Conservation (phyloP, 2,329 filamentous ascomycete species). For the Exophiala alcalophila region DNA sequence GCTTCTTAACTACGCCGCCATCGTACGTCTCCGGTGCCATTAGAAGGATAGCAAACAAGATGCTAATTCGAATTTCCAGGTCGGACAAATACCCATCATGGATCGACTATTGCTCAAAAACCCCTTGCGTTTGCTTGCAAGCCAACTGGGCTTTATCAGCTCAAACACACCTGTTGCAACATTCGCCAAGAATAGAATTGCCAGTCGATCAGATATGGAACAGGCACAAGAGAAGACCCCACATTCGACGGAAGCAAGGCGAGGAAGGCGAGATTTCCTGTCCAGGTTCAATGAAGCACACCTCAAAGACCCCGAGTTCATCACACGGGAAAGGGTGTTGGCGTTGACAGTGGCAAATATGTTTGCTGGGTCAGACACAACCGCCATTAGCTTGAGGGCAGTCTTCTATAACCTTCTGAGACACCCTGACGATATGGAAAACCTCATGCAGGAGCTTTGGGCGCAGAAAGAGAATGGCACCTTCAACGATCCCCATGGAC, state of each 20-base stretch:
- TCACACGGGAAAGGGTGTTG: constrained; percentile 15
- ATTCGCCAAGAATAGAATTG: constrained; percentile 17
- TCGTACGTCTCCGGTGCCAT: constrained; percentile 11
- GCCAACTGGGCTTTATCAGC: constrained; percentile 14
- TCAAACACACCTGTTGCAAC: constrained; percentile 13
- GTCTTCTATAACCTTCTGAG: constrained; percentile 73
- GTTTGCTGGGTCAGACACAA: constrained; percentile 74
- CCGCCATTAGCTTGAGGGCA: constrained; percentile 66
- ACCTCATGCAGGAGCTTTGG: constrained; percentile 12
- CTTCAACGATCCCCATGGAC: not conserved
- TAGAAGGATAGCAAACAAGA: too few relatives aligned
- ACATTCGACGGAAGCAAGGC: constrained; percentile 1
- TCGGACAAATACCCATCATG: constrained; percentile 37
- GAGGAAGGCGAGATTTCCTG: constrained; percentile 29
- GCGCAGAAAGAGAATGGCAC: constrained; percentile 39
- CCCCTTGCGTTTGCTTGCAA: constrained; percentile 14
- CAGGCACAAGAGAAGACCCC: constrained; percentile 3
- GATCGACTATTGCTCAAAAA: constrained; percentile 30
- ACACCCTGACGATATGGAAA: constrained; percentile 45
- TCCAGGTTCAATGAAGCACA: constrained; percentile 33
- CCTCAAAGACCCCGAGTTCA: constrained; percentile 22
- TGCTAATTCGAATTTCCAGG: constrained; percentile 13
- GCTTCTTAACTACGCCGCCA: constrained; percentile 28
- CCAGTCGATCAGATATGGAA: constrained; percentile 6
- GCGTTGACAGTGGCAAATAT: constrained; percentile 21